A percentile compares a stretch with the other conserved stretches of the same genome.
These are phyloP conservation scores for Rhizophagus prolifer DNA, from an alignment of 192 early-diverging fungal genomes.

Conservation along the genomic window DNA sequence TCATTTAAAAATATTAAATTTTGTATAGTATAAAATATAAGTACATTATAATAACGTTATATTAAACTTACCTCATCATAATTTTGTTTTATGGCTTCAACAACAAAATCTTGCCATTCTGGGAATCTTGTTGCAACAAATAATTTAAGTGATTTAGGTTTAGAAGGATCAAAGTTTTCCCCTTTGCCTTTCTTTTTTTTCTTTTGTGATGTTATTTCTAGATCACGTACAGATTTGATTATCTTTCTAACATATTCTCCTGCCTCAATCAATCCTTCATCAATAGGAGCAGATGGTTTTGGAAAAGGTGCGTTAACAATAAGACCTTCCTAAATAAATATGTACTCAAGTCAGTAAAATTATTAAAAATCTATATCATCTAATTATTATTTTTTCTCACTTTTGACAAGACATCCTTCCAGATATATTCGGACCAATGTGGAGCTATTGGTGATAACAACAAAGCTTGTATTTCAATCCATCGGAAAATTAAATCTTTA, in stretches of 20 bases:
- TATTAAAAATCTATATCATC: neutral
- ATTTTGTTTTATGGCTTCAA: conserved; percentile 56
- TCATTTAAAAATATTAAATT: neutral
- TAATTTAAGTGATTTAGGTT: conserved; percentile 73
- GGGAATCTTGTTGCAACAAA: conserved; percentile 84
- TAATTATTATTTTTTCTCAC: neutral
- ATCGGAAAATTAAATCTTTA: conserved; percentile 75
- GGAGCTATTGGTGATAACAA: conserved; percentile 86
- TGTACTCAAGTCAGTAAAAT: neutral
- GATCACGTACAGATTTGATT: conserved; percentile 74
- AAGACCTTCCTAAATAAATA: conserved; percentile 31
- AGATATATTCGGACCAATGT: conserved; percentile 94
- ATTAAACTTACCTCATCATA: conserved; percentile 41
- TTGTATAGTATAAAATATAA: too few species aligned
- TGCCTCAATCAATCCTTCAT: conserved; percentile 71
- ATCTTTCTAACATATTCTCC: conserved; percentile 78
- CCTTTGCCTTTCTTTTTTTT: conserved; percentile 77
- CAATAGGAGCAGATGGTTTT: conserved; percentile 51
- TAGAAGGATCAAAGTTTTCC: conserved; percentile 56
- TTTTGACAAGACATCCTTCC: conserved; percentile 79
- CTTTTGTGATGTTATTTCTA: conserved; percentile 70
- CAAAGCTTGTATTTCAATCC: conserved; percentile 83
- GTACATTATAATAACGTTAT: too few species aligned
- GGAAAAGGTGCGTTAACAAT: conserved; percentile 71
- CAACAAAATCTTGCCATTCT: conserved; percentile 83